Percentiles rank a stretch among this genome's conserved stretches.
Conservation (phyloP, 495 filamentous ascomycete genomes). For the Penicillium robsamsonii region DNA sequence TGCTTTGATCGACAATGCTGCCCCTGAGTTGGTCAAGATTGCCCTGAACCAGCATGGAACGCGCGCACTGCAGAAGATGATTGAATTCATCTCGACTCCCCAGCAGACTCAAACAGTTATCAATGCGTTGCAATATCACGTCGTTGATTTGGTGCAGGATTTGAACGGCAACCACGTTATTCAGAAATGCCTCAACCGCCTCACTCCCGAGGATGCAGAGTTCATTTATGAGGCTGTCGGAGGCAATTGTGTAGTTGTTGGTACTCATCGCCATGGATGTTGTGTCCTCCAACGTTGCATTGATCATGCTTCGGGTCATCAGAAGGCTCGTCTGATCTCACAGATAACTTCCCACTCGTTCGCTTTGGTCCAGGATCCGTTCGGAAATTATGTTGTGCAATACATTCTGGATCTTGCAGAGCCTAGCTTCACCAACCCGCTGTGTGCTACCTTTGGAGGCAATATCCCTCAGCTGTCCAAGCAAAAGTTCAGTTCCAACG, state of each 20-base stretch:
- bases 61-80: conserved; percentile 97
- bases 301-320: conserved; percentile 86
- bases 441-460: conserved; percentile 73
- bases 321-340: conserved; percentile 81
- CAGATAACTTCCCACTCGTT: conserved; percentile 82
- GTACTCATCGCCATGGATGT: conserved; percentile 96
- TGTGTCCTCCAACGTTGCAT: conserved; percentile 98
- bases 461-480: conserved; percentile 77
- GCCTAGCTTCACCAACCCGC: conserved; percentile 73
- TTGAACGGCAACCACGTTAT: conserved; percentile 98
- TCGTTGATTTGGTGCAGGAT: conserved; percentile 92
- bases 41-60: conserved; percentile 97
- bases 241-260: conserved; percentile 78
- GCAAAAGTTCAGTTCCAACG: conserved; percentile 99
- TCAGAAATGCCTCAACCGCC: conserved; percentile 96
- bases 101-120: conserved; percentile 82
- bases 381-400: conserved; percentile 97
- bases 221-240: conserved; percentile 98
- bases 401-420: conserved; percentile 95
- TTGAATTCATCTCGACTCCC: conserved; percentile 83
- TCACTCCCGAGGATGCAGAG: conserved; percentile 73
- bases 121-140: conserved; percentile 67
- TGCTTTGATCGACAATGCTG: conserved; percentile 82
- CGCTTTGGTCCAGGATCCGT: conserved; percentile 88
- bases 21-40: conserved; percentile 80